Evolutionary conservation across 2,329 filamentous ascomycete species (phyloP).

Genomic region (Thermothelomyces thermophilus): DNA sequence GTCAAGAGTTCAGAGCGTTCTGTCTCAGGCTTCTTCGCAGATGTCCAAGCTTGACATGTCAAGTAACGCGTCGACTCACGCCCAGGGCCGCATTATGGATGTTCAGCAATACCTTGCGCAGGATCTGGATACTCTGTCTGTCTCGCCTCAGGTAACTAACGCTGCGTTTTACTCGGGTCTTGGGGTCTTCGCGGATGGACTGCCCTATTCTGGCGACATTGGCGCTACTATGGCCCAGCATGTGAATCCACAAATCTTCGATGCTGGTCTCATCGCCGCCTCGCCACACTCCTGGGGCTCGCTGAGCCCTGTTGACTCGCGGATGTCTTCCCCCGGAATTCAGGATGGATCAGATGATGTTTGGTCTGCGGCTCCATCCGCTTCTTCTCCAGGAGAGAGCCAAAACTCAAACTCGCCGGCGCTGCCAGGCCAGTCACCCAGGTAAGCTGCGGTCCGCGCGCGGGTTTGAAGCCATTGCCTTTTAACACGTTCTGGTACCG

Average conservation of each 20-base stretch:
- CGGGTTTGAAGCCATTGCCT: constrained; percentile 16
- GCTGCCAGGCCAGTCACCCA: constrained; percentile 45
- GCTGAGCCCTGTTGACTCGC: constrained; percentile 47
- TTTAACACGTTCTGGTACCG: constrained; percentile 29
- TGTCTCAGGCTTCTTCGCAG: constrained; percentile 43
- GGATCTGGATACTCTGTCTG: constrained; percentile 42
- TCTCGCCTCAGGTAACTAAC: constrained; percentile 39
- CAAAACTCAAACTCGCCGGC: constrained; percentile 42
- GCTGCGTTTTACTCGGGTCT: constrained; percentile 41
- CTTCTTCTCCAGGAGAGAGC: constrained; percentile 39
- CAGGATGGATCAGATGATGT: constrained; percentile 46
- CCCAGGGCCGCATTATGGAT: constrained; percentile 37
- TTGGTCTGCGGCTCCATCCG: constrained; percentile 36
- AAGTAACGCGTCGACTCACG: constrained; percentile 43
- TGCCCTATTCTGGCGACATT: constrained; percentile 39
- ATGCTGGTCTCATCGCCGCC: constrained; percentile 41
- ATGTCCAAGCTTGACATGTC: constrained; percentile 47
- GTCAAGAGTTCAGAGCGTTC: constrained; percentile 40
- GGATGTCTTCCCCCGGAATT: constrained; percentile 42
- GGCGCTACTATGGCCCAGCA: constrained; percentile 38
- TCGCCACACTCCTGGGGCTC: constrained; percentile 50
- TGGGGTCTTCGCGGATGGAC: constrained; percentile 40
- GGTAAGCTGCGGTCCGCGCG: constrained; percentile 37
- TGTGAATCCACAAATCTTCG: constrained; percentile 52
- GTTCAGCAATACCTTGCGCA: constrained; percentile 47